Conservation (phyloP, 208 protist genomes). For the Acanthamoeba healyi region DNA sequence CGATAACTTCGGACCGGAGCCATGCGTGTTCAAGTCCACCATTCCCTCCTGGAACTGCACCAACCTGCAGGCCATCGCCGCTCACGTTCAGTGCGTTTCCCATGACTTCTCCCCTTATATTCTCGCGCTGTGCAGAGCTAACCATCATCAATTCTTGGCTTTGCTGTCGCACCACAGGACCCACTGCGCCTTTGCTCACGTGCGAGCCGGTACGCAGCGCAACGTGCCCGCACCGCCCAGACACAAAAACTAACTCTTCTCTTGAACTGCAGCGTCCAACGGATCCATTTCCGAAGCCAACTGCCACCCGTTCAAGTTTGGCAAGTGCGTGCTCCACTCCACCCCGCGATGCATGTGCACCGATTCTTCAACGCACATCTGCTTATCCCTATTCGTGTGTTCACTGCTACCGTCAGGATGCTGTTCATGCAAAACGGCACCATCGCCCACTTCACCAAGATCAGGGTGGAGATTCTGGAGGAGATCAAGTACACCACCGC, state of each 20-base stretch:
- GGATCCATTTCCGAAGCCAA: conserved; percentile 60
- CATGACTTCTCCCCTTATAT: not conserved
- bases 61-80: conserved; percentile 60
- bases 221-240: not conserved
- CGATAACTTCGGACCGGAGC: conserved; percentile 64
- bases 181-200: conserved; percentile 50
- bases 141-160: not conserved
- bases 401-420: not conserved
- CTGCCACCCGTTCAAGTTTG: conserved; percentile 70
- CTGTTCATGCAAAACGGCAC: conserved; percentile 72
- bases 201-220: conserved; percentile 20
- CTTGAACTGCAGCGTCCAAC: conserved; percentile 23
- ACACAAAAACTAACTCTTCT: not conserved
- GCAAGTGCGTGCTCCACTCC: conserved; percentile 15
- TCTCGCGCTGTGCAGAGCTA: not conserved
- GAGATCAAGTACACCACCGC: conserved; percentile 70
- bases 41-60: conserved; percentile 61
- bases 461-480: conserved; percentile 3
- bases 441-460: conserved; percentile 57
- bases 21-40: conserved; percentile 64
- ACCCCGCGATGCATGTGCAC: too few relatives aligned
- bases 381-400: not conserved
- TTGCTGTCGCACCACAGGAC: not conserved
- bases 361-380: too few relatives aligned
- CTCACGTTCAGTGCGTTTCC: conserved; percentile 41